Conservation (phyloP, 202 grass and related monocot genomes). For the Eragrostis tef region DNA sequence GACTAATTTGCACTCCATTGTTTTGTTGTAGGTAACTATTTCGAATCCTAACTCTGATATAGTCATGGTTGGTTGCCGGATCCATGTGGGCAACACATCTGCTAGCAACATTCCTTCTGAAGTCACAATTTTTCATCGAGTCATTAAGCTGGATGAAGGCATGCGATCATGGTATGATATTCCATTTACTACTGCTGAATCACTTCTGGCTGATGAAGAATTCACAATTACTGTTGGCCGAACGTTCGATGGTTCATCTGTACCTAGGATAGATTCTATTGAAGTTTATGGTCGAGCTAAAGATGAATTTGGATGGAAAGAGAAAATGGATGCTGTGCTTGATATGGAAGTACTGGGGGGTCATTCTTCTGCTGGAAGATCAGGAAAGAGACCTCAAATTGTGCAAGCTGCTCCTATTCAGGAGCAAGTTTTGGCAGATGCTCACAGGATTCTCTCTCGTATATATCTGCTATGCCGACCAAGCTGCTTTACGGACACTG, state of each 20-base stretch:
- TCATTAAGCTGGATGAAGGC: conserved; percentile 87
- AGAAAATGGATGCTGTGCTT: conserved; percentile 94
- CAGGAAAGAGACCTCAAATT: conserved; percentile 54
- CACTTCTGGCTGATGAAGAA: conserved; percentile 92
- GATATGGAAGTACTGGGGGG: conserved; percentile 76
- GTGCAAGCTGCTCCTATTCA: conserved; percentile 71
- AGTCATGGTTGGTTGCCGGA: conserved; percentile 91
- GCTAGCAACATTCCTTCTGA: conserved; percentile 84
- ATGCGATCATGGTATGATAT: conserved; percentile 96
- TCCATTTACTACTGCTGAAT: conserved; percentile 91
- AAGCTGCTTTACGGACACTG: conserved; percentile 49
- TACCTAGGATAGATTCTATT: conserved; percentile 78
- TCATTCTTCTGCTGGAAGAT: conserved; percentile 48
- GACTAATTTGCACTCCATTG: conserved; percentile 38
- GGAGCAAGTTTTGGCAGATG: conserved; percentile 93
- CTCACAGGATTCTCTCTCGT: conserved; percentile 76
- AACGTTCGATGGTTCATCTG: conserved; percentile 78
- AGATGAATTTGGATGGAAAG: conserved; percentile 99
- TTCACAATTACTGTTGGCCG: conserved; percentile 76
- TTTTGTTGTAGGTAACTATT: conserved; percentile 69
- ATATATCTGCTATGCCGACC: conserved; percentile 75
- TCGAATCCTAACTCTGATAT: conserved; percentile 87
- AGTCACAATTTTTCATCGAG: conserved; percentile 82
- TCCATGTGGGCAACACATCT: conserved; percentile 92
- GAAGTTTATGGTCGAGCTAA: conserved; percentile 94